Evolutionary conservation across 305 asterid species (phyloP), one percentile per base, ranked within the genome.

Genomic region (Solanum hybrid): DNA sequence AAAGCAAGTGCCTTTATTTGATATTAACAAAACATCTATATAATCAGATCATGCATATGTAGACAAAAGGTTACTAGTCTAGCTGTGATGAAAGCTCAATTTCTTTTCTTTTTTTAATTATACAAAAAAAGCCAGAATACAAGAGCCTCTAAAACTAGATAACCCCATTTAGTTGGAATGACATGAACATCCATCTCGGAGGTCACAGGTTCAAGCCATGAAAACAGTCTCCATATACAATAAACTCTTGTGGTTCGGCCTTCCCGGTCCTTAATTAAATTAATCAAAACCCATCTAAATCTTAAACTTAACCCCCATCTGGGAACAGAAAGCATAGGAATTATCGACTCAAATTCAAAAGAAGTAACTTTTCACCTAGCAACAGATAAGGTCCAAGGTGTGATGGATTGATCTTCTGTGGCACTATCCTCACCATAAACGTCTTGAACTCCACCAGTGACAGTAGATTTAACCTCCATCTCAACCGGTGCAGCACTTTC

Each of bases 341-440:
- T 29, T 51, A 51, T 84, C 76, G 13, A 85, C 6, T 31, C 31
- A 22, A 20, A 84, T 17, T 82, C 82, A 72, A 27, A 86, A 72
- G 22, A 87, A 17, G 5, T 72, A 7, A 87, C n/a, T 17, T 86
- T 13, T 10, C 88, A 96, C 98, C 98, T 96, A 60, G 98, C 95
- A 81, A 96, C 94, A 85, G 98, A 94, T 85, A 89, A 42, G 60
- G 93, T 91, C 98, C 98, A 96, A 46, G 98, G 98, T 36, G 97
- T 96, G 86, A 95, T 94, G 40, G 95, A 94, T 79, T 94, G 97
- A 90, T 95, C 98, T 90, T 97, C 97, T 20, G 93, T 92, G 84
- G 99, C 98, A 77, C 94, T 95, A 93, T 97, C 99, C 92, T 96
- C 98, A 22, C 98, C 96, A 94, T 96, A 96, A 72, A 94, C 95